These are phyloP conservation scores for Pleurotus sapidus DNA, from an alignment of 768 basidiomycete genomes.

Conservation along the genomic window DNA sequence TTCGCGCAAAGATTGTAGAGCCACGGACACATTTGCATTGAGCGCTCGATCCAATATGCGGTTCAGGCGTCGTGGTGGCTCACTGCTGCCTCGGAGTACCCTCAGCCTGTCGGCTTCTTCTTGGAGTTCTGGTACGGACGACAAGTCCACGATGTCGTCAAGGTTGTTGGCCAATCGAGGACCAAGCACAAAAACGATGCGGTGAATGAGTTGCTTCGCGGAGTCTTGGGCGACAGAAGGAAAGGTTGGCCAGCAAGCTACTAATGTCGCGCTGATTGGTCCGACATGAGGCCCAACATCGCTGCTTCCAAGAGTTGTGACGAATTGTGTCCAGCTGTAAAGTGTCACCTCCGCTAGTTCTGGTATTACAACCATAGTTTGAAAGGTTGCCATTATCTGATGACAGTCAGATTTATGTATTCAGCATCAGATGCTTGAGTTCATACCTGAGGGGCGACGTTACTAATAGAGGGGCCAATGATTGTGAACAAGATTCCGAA, in stretches of 20 bases:
- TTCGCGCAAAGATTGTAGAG: slow-evolving; percentile 71
- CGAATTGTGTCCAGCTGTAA: slow-evolving; percentile 75
- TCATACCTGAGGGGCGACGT: slow-evolving; percentile 84
- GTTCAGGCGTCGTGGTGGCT: slow-evolving; percentile 51
- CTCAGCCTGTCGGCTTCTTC: slow-evolving; percentile 40
- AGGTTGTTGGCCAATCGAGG: slow-evolving; percentile 52
- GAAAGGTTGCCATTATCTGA: slow-evolving; percentile 95
- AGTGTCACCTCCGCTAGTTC: slow-evolving; percentile 80
- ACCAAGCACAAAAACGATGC: slow-evolving; percentile 66
- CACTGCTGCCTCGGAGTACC: slow-evolving; percentile 43
- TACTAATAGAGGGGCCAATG: slow-evolving; percentile 69
- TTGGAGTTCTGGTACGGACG: slow-evolving; percentile 63
- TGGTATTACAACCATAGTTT: slow-evolving; percentile 76
- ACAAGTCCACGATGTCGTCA: slow-evolving; percentile 79
- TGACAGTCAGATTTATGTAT: slow-evolving; percentile 6
- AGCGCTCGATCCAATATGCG: slow-evolving; percentile 70
- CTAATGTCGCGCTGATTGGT: slow-evolving; percentile 81
- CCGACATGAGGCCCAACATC: slow-evolving; percentile 87
- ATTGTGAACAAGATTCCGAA: slow-evolving; percentile 68
- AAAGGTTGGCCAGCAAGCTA: slow-evolving; percentile 73
- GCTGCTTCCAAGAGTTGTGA: slow-evolving; percentile 57
- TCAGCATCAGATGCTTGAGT: background rate
- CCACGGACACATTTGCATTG: slow-evolving; percentile 81
- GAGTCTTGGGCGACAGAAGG: slow-evolving; percentile 44
- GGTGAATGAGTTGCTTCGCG: slow-evolving; percentile 60